Evolutionary conservation across 148 eudicot genomes (phyloP).

Genomic region (Polygonum maritimum): DNA sequence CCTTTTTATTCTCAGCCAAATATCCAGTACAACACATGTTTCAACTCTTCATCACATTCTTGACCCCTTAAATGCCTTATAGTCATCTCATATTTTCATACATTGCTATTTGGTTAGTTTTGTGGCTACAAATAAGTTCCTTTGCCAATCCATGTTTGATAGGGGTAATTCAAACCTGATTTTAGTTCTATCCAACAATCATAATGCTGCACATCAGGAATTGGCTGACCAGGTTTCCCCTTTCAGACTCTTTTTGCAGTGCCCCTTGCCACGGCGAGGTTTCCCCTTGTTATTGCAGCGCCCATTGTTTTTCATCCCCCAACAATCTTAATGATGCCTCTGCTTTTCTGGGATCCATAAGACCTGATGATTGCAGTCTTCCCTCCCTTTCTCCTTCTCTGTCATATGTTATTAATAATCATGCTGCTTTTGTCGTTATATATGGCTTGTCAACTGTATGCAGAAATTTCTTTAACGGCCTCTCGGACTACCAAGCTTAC

Average conservation of each 20-base stretch:
- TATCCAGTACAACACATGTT: neutral
- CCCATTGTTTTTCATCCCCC: neutral
- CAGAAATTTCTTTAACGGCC: neutral
- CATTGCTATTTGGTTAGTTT: neutral
- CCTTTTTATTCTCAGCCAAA: neutral
- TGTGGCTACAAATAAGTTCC: neutral
- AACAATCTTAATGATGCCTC: neutral
- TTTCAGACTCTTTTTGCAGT: neutral
- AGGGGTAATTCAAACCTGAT: neutral
- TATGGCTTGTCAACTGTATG: neutral
- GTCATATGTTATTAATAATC: no score
- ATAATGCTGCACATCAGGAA: neutral
- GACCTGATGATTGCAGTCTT: neutral
- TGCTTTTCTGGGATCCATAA: neutral
- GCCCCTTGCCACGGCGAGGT: neutral
- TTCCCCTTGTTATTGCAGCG: neutral
- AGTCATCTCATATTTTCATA: neutral
- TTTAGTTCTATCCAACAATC: neutral
- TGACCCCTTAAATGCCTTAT: neutral
- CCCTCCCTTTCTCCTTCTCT: neutral
- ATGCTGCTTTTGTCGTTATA: neutral
- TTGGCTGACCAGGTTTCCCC: neutral
- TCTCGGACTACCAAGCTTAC: no score
- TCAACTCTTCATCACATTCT: neutral
- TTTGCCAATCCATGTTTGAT: neutral